Conservation (phyloP, 805 yeast genomes). For the Ogataea salicorniae region DNA sequence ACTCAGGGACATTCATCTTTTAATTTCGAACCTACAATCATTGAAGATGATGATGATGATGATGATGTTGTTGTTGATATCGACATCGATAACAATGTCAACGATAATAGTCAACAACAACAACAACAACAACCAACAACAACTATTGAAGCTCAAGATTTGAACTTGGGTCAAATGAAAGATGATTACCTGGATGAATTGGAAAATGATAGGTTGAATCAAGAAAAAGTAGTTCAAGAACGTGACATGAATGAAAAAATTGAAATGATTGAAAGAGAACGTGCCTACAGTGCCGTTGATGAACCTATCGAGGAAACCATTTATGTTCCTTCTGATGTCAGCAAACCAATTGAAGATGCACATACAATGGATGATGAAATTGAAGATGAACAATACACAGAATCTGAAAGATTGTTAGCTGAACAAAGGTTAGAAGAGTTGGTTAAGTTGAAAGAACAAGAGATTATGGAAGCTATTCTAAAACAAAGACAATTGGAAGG, state of each 20-base stretch:
- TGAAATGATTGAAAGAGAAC: constrained; percentile 32
- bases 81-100: background rate
- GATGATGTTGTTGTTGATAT: too few species aligned
- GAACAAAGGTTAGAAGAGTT: constrained; percentile 24
- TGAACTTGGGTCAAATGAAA: constrained; percentile 22
- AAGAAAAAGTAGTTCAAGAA: constrained; percentile 35
- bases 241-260: constrained; percentile 33
- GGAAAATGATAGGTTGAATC: constrained; percentile 27
- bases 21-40: constrained; percentile 18
- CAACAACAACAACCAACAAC: too few species aligned
- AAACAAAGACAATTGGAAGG: constrained; percentile 17
- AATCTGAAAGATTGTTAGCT: constrained; percentile 23
- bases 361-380: constrained; percentile 6
- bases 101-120: background rate
- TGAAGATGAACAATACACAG: constrained; percentile 17
- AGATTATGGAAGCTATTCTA: constrained; percentile 20
- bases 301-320: constrained; percentile 6
- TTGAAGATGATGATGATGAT: constrained; percentile 20
- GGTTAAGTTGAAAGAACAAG: constrained; percentile 24
- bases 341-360: constrained; percentile 9
- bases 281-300: constrained; percentile 14
- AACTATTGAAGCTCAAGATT: constrained; percentile 4
- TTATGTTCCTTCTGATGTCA: constrained; percentile 6
- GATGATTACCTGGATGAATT: constrained; percentile 21
- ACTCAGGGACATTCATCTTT: constrained; percentile 14